Evolutionary conservation across 345 rosid genomes (phyloP).

Genomic region (Eucalyptus fibrosa): DNA sequence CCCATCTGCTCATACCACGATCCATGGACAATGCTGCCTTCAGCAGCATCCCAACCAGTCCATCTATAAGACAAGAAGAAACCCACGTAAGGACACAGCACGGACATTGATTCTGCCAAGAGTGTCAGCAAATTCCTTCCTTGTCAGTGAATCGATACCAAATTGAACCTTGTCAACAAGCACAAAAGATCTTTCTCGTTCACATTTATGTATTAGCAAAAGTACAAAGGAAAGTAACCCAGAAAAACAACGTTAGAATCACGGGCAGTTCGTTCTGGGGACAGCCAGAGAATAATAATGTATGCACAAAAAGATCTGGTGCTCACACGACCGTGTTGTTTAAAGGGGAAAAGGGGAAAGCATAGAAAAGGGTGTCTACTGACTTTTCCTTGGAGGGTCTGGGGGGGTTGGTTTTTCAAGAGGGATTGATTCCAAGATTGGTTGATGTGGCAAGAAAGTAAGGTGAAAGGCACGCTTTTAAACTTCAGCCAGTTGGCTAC

Average conservation of each 20-base stretch:
- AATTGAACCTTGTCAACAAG: slow-evolving; percentile 31
- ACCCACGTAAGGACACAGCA: background rate
- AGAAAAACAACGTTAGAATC: background rate
- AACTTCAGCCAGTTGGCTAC: background rate
- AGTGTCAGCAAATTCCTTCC: slow-evolving; percentile 29
- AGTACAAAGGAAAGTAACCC: background rate
- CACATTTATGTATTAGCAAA: background rate
- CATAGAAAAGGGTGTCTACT: background rate
- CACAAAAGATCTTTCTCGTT: background rate
- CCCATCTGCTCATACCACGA: slow-evolving; percentile 35
- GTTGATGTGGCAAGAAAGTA: background rate
- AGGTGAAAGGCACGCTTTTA: background rate
- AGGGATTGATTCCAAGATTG: background rate
- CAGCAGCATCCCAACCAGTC: slow-evolving; percentile 8
- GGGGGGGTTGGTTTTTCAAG: background rate
- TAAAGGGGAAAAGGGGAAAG: background rate
- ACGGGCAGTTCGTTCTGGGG: background rate
- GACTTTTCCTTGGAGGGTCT: background rate
- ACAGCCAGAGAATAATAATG: background rate
- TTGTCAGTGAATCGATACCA: slow-evolving; percentile 26
- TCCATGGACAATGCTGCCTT: slow-evolving; percentile 40
- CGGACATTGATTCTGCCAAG: background rate
- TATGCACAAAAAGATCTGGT: background rate
- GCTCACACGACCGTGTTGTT: background rate
- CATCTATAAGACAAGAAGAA: slow-evolving; percentile 2